These are phyloP conservation scores for Ustilago nuda DNA, from an alignment of 1,284 basidiomycete genomes.

Conservation along the genomic window DNA sequence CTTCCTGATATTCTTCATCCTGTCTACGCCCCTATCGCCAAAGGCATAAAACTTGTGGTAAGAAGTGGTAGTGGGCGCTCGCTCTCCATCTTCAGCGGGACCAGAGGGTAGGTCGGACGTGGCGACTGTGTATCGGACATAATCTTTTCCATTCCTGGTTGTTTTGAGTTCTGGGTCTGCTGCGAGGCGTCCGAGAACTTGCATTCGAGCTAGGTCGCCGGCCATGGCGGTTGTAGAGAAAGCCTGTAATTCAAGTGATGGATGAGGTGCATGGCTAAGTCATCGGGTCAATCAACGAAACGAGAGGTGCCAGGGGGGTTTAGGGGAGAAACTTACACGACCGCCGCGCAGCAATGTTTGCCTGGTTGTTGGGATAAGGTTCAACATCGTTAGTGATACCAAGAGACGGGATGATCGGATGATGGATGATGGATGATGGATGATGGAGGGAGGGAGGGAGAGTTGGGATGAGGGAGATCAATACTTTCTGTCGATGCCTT, in stretches of 20 bases:
- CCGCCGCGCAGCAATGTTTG: conserved; percentile 26
- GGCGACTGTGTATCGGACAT: conserved; percentile 65
- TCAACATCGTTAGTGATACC: conserved; percentile 16
- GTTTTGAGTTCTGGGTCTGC: conserved; percentile 63
- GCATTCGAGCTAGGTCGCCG: conserved; percentile 62
- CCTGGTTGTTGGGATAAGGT: conserved; percentile 20
- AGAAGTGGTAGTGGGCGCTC: conserved; percentile 46
- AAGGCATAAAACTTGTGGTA: conserved; percentile 65
- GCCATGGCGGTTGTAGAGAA: conserved; percentile 58
- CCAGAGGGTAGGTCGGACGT: conserved; percentile 62
- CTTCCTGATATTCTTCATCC: conserved; percentile 61
- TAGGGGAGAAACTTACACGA: conserved; percentile 24
- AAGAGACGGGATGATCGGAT: background rate
- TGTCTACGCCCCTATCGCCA: conserved; percentile 56
- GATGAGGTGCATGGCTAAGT: background rate
- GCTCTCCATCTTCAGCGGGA: conserved; percentile 56
- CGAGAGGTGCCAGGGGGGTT: too few relatives aligned
- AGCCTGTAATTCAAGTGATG: conserved; percentile 19
- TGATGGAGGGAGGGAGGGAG: background rate
- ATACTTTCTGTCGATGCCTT: background rate
- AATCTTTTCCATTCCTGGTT: conserved; percentile 67
- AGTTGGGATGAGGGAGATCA: background rate
- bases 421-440: background rate
- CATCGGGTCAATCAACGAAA: too few relatives aligned
- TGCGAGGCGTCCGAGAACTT: conserved; percentile 64